These are phyloP conservation scores for Xerocomus spinulosus DNA, from an alignment of 768 basidiomycete species.

Conservation along the genomic window DNA sequence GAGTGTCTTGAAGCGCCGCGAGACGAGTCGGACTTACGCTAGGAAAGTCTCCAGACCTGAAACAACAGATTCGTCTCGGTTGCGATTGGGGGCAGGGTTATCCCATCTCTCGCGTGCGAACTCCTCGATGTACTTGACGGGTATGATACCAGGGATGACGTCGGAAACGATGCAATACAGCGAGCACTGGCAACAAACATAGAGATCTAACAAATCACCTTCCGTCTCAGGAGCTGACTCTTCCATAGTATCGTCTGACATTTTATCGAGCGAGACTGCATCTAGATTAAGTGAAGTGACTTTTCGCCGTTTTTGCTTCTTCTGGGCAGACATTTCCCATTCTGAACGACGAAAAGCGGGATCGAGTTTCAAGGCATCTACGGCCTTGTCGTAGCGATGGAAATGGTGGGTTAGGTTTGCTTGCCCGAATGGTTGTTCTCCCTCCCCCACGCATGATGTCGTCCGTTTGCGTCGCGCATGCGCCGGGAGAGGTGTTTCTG, in stretches of 20 bases:
- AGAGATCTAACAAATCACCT: slow-evolving; percentile 67
- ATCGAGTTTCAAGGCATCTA: slow-evolving; percentile 64
- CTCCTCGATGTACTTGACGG: slow-evolving; percentile 56
- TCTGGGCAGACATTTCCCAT: slow-evolving; percentile 51
- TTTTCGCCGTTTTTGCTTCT: slow-evolving; percentile 54
- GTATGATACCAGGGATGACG: slow-evolving; percentile 70
- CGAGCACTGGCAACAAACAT: slow-evolving; percentile 82
- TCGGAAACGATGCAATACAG: slow-evolving; percentile 67
- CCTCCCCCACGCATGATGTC: slow-evolving; percentile 50
- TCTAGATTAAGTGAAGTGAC: slow-evolving; percentile 38
- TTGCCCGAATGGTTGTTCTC: slow-evolving; percentile 41
- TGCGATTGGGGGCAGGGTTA: slow-evolving; percentile 55
- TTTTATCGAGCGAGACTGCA: slow-evolving; percentile 16
- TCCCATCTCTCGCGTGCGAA: slow-evolving; percentile 56
- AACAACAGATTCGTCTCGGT: slow-evolving; percentile 50
- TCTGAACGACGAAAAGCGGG: slow-evolving; percentile 55
- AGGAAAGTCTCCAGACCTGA: slow-evolving; percentile 63
- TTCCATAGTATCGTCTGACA: slow-evolving; percentile 31
- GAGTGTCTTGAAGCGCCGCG: neutral
- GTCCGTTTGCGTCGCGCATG: slow-evolving; percentile 45
- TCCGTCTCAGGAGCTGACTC: slow-evolving; percentile 32
- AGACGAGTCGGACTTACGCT: slow-evolving; percentile 42
- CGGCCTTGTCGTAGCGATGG: slow-evolving; percentile 65
- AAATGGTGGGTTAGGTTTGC: slow-evolving; percentile 76
- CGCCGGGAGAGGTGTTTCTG: slow-evolving; percentile 50